Percentiles rank a stretch among this genome's conserved stretches.
These are phyloP conservation scores for Diaporthe sp. DNA, from an alignment of 2,329 filamentous ascomycete genomes.

Conservation along the genomic window DNA sequence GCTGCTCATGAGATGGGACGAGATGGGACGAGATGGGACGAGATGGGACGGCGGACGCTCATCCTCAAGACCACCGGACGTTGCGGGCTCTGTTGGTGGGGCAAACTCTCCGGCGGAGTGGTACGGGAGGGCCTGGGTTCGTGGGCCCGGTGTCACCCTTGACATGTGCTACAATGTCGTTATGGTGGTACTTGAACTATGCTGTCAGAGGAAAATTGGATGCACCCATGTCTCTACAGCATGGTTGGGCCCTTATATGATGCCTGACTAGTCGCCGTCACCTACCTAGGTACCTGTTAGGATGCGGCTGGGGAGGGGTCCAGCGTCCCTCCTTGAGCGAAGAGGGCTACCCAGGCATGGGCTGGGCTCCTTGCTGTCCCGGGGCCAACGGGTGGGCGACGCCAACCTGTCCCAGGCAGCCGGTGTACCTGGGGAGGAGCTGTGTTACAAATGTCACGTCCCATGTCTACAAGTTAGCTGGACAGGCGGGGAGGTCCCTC, in stretches of 20 bases:
- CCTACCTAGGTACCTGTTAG: too few relatives aligned
- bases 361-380: not conserved
- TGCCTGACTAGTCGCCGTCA: too few relatives aligned
- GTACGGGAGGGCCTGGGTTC: constrained; percentile 3
- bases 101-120: constrained; percentile 24
- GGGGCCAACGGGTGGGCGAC: not conserved
- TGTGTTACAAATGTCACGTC: too few relatives aligned
- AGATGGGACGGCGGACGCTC: not conserved
- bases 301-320: too few relatives aligned
- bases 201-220: too few relatives aligned
- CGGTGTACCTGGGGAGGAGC: not conserved
- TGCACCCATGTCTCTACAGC: too few relatives aligned
- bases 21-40: not conserved
- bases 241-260: too few relatives aligned
- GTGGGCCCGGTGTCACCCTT: not conserved
- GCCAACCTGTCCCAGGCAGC: not conserved
- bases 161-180: not conserved
- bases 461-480: not conserved
- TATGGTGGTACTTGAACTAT: not conserved
- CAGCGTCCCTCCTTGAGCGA: too few relatives aligned
- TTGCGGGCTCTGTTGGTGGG: not conserved
- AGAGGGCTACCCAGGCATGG: not conserved
- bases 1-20: not conserved
- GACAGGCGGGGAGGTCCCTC: not conserved
- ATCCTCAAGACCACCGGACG: not conserved